phyloP scores from a whole-genome alignment of 805 yeast genomes.

The Ogataea trehaloabstinens region DNA sequence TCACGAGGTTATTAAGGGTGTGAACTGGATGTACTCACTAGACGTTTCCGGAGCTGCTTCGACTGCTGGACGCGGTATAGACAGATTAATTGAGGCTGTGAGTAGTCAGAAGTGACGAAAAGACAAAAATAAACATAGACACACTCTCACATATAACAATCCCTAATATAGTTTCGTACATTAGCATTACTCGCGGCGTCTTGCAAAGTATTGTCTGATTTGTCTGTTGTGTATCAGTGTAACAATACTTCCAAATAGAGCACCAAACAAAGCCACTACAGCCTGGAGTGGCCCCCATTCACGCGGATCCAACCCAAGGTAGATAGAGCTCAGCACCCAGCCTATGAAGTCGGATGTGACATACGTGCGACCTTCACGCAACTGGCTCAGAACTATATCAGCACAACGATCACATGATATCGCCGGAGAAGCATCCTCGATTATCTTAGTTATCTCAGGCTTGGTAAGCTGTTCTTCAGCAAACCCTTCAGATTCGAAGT shows the following conservation, averaged over 20 bases:
- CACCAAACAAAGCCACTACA: constrained; percentile 45
- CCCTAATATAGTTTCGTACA: too few species aligned
- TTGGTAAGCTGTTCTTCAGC: constrained; percentile 77
- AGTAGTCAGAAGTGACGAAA: neutral
- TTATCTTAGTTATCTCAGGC: constrained; percentile 74
- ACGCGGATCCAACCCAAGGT: constrained; percentile 71
- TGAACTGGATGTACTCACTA: constrained; percentile 57
- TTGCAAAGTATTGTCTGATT: constrained; percentile 49
- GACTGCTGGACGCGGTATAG: constrained; percentile 12
- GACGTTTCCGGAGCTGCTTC: constrained; percentile 19
- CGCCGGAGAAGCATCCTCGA: constrained; percentile 83
- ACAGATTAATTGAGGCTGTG: constrained; percentile 9
- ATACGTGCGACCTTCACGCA: constrained; percentile 66
- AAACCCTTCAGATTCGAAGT: constrained; percentile 86
- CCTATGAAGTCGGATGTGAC: constrained; percentile 83
- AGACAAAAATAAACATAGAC: neutral
- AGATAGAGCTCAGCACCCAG: constrained; percentile 68
- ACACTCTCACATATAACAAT: constrained; percentile 13
- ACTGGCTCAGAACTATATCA: constrained; percentile 48
- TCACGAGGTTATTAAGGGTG: constrained; percentile 61
- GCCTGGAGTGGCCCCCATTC: constrained; percentile 52
- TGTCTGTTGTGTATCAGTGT: constrained; percentile 50
- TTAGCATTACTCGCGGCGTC: too few species aligned
- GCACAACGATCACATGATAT: constrained; percentile 69
- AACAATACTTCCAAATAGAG: constrained; percentile 60